These are phyloP conservation scores for Termitomyces sp. DNA, from an alignment of 768 basidiomycete genomes.

Conservation along the genomic window DNA sequence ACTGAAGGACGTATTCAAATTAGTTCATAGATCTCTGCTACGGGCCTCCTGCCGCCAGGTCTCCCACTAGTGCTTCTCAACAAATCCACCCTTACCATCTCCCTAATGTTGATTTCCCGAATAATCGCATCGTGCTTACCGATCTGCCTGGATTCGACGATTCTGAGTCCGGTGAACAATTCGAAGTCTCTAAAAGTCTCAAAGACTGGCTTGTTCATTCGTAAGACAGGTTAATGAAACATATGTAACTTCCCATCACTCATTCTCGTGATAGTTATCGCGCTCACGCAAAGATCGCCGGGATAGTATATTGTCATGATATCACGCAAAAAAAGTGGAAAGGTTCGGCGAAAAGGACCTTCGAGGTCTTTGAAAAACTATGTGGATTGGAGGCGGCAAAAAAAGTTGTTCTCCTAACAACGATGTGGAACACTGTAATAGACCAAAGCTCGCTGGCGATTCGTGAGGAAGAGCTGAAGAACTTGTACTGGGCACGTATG, in stretches of 20 bases:
- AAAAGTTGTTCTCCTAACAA: constrained; percentile 29
- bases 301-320: background rate
- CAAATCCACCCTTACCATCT: background rate
- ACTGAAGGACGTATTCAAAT: background rate
- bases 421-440: constrained; percentile 27
- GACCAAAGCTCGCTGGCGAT: background rate
- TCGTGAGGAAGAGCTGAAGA: constrained; percentile 13
- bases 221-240: background rate
- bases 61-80: background rate
- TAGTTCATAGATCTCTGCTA: background rate
- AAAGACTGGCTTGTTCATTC: background rate
- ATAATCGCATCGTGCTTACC: background rate
- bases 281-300: background rate
- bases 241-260: background rate
- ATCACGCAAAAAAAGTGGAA: constrained; percentile 1
- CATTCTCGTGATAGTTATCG: background rate
- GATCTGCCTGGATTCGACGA: constrained; percentile 1
- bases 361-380: constrained; percentile 25
- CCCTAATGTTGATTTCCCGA: background rate
- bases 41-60: background rate
- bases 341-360: constrained; percentile 2
- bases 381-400: constrained; percentile 24
- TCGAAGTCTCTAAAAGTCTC: background rate
- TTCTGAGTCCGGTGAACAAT: background rate
- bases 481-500: constrained; percentile 13